Base-by-base conservation (phyloP, 352 stramenopile species). In the Pythium myriotylum region DNA sequence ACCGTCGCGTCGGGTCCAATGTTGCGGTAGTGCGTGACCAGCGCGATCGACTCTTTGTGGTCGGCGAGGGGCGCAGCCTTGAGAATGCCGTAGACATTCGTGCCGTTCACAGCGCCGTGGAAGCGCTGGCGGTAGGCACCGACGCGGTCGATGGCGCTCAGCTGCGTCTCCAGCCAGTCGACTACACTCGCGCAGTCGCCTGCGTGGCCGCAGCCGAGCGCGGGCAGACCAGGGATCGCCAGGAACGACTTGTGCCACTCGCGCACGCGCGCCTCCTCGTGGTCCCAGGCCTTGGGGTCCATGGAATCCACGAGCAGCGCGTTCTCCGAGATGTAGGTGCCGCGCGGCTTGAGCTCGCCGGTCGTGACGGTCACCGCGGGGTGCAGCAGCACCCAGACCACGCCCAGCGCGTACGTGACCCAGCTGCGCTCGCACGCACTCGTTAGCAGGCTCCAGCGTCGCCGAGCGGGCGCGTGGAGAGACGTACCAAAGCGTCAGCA, bases 291-390 rank as follows among this genome's bases (percentile, higher is more conserved):
- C 35, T 70, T 51, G 14, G 81, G 72, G 45, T 85, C 76, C 54
- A 88, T 88, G 43, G 81, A 83, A 56, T 91, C 84, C 35, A 92
- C 81, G 16, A 96, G 75, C 51, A 96, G 72, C 47, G 85, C 88
- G 55, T 96, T 96, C 72, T 96, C 88, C 2, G 86, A 95, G 53
- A 94, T 90, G 71, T 96, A 96, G 39, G 88, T 96, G 9, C 81
- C 81, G 20, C 88, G 74, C 37, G 78, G 89, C 68, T 95, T 95
- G 24, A 88, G 67, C 40, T 96, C 86, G 83, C 84, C 84, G 2
- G 86, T 96, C 0, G 88, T 89, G 48, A 95, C 64, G 10, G 86
- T 94, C 37, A 84, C 78, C 2, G 72, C 76, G 2, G 88, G 88
- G 59, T 94, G 88, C 12, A 94, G 53, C 10, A 90, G 57, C 48